Evolutionary conservation across 2,329 filamentous ascomycete species (phyloP), one percentile per base, ranked within the genome.

Genomic region (Arthrobotrys pseudoclavata): DNA sequence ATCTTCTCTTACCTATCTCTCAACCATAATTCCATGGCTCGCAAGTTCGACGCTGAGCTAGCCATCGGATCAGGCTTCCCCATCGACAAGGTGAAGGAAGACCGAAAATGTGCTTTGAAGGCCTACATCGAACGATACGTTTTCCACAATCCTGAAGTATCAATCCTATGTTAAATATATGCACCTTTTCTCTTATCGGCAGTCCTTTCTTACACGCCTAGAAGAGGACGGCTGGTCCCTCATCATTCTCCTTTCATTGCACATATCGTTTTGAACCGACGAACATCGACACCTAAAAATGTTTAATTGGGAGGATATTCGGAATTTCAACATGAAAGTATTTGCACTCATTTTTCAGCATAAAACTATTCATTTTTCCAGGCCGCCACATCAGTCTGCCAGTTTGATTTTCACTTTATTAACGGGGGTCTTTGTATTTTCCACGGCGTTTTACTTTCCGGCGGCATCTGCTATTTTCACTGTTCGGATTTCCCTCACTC

Each of bases 71-170:
- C 74, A 4, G 74, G 74, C 42, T 71, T 68, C 52, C 52, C 67
- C n/a, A 26, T 77, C 24, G 74, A 77, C 15, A 77, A 77, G 37
- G 74, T 77, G 6, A 24, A 29, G 37, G 15, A 71, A 20, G 74
- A 77, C 67, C 67, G 74, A 40, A 77, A 77, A 26, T 47, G 24
- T 47, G 74, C 74, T 55, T 50, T 77, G n/a, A 77, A 77, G 53
- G 50, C 37, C 13, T 77, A 77, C 24, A 77, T 77, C 31, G 74
- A 77, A 55, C 67, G 74, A 77, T 77, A 77, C 37, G 63, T 77
- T 52, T 77, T 71, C 53, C 26, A 77, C 34, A 34, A 77, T 15
- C 74, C 74, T 4, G 74, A 77, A 3, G 45, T 77, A 31, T 34
- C 60, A 26, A 34, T 62, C 40, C 13, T 42, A 12, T 60, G 42